These are phyloP conservation scores for Galerina sulciceps DNA, from an alignment of 768 basidiomycete genomes.

Conservation along the genomic window DNA sequence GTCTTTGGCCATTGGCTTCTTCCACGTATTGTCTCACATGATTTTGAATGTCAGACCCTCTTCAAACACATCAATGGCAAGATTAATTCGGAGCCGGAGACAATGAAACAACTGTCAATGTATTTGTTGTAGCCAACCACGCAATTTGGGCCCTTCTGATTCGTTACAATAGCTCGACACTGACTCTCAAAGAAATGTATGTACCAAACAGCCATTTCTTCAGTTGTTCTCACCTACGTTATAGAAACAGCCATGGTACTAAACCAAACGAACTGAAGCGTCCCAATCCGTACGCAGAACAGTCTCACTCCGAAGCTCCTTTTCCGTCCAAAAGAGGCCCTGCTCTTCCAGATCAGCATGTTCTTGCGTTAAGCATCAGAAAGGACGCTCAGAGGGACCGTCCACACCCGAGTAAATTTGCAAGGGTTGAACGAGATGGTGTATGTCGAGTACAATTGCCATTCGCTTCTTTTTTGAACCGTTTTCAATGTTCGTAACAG, in stretches of 20 bases:
- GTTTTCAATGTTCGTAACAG: not conserved
- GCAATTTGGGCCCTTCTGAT: not conserved
- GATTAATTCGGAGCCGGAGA: slow-evolving; percentile 6
- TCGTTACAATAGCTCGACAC: not conserved
- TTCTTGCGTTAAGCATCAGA: not conserved
- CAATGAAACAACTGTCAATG: slow-evolving; percentile 33
- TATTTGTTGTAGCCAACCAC: slow-evolving; percentile 13
- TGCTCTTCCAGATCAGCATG: not conserved
- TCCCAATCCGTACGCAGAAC: not conserved
- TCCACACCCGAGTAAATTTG: not conserved
- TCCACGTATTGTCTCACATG: not conserved
- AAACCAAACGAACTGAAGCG: not conserved
- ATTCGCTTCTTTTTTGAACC: not conserved
- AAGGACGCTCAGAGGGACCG: not conserved
- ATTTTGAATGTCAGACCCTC: slow-evolving; percentile 19
- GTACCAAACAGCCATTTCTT: not conserved
- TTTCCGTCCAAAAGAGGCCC: too few relatives aligned
- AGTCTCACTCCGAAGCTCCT: not conserved
- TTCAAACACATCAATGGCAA: slow-evolving; percentile 21
- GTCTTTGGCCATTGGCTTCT: slow-evolving; percentile 1
- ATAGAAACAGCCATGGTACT: too few relatives aligned
- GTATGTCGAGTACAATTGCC: not conserved
- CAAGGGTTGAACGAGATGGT: not conserved
- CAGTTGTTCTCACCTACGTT: not conserved
- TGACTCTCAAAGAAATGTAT: not conserved